Conservation (phyloP, 371 early-diverging fungal species). For the Choanephora cucurbitarum region DNA sequence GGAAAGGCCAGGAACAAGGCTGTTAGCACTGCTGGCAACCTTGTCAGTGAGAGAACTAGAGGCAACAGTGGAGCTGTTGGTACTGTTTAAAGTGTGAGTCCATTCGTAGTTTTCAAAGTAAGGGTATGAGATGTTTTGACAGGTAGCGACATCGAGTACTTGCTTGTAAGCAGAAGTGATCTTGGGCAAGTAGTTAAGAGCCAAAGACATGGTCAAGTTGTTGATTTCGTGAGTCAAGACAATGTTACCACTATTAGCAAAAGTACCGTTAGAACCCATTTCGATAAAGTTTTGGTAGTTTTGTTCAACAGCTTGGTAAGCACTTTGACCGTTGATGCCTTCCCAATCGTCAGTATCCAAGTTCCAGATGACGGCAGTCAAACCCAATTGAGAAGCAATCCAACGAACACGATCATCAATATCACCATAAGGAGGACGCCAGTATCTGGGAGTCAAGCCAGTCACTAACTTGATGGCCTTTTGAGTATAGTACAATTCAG, state of each 20-base stretch:
- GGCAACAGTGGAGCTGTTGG: constrained; percentile 22
- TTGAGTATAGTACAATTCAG: constrained; percentile 57
- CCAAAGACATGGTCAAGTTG: constrained; percentile 48
- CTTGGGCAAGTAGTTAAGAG: constrained; percentile 39
- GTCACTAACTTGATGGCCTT: constrained; percentile 56
- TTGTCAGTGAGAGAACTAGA: constrained; percentile 12
- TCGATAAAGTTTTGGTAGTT: constrained; percentile 36
- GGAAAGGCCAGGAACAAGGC: neutral
- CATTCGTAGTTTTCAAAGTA: constrained; percentile 41
- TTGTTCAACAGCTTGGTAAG: constrained; percentile 30
- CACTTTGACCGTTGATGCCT: constrained; percentile 28
- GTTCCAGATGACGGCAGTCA: constrained; percentile 54
- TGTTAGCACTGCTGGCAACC: neutral
- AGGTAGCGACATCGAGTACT: constrained; percentile 51
- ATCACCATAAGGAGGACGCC: constrained; percentile 59
- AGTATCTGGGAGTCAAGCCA: constrained; percentile 57
- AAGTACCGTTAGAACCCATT: constrained; percentile 52
- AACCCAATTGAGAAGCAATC: constrained; percentile 50
- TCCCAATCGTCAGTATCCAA: constrained; percentile 52
- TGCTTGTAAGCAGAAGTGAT: constrained; percentile 43
- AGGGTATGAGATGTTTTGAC: constrained; percentile 50
- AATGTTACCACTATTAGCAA: constrained; percentile 39
- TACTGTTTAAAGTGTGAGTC: constrained; percentile 18
- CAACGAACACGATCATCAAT: constrained; percentile 58
- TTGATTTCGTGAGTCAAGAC: constrained; percentile 55